Conservation (phyloP, 2,329 filamentous ascomycete genomes). For the Stenocarpella maydis region DNA sequence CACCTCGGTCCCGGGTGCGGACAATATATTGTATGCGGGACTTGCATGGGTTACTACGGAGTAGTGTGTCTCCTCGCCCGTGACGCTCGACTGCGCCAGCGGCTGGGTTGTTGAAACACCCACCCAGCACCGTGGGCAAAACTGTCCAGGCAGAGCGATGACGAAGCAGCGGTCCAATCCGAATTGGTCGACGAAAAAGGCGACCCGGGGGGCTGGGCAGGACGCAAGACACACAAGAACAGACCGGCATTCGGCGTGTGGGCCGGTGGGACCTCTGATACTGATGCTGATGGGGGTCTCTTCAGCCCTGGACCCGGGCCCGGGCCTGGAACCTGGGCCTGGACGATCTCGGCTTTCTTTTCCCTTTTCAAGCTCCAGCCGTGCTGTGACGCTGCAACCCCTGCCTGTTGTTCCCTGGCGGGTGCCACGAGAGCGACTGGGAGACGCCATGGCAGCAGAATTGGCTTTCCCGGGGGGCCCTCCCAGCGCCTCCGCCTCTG, state of each 20-base stretch:
- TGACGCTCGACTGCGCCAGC: no score
- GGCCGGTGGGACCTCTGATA: not conserved
- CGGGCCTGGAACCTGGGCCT: not conserved
- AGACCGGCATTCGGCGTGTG: not conserved
- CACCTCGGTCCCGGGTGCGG: not conserved
- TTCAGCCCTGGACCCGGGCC: conserved; percentile 7
- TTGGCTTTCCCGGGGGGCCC: not conserved
- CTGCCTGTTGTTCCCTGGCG: not conserved
- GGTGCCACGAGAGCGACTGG: not conserved
- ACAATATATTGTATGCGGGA: no score
- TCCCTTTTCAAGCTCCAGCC: not conserved
- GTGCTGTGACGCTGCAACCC: not conserved
- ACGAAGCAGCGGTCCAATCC: not conserved
- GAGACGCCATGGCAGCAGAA: conserved; percentile 2
- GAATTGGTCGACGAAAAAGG: no score
- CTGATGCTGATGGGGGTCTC: not conserved
- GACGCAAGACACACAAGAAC: no score
- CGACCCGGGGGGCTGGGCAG: conserved; percentile 11
- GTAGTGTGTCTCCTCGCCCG: no score
- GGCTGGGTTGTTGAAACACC: no score
- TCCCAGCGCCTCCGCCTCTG: not conserved
- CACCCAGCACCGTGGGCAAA: not conserved
- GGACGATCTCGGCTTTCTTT: not conserved
- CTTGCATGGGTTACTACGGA: no score
- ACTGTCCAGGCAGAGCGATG: not conserved